Conservation (phyloP, 179 eudicot genomes). For the Silene noctiflora region DNA sequence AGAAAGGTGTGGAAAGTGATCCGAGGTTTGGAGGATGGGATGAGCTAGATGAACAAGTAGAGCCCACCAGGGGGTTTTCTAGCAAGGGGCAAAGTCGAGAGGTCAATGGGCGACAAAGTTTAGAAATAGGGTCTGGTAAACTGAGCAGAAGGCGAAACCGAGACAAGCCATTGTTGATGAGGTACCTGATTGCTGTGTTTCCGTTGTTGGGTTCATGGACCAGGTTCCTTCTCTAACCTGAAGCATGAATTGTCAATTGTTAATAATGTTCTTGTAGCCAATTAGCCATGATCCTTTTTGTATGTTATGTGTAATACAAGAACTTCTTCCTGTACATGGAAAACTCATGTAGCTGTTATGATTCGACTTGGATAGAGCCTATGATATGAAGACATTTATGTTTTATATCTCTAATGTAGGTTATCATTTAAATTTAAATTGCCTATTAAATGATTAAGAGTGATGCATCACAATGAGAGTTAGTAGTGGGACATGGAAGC, state of each 20-base stretch:
- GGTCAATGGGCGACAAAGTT: slow-evolving; percentile 18
- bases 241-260: not conserved
- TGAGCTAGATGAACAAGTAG: slow-evolving; percentile 40
- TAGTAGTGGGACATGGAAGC: no score
- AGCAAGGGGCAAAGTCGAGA: slow-evolving; percentile 11
- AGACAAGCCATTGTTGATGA: slow-evolving; percentile 36
- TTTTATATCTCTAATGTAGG: no score
- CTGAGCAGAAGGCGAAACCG: slow-evolving; percentile 41
- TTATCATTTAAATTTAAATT: no score
- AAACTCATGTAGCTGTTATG: not conserved
- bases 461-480: no score
- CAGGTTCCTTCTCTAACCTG: slow-evolving; percentile 26
- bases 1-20: slow-evolving; percentile 18
- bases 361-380: not conserved
- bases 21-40: slow-evolving; percentile 74
- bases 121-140: slow-evolving; percentile 20
- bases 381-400: no score
- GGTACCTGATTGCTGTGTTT: slow-evolving; percentile 48
- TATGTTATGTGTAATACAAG: not conserved
- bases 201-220: slow-evolving; percentile 54
- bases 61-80: slow-evolving; percentile 10
- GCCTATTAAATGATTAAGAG: no score
- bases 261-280: no score
- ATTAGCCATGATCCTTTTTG: not conserved
- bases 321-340: not conserved